Evolutionary conservation across 768 basidiomycete species (phyloP), one percentile per base, ranked within the genome.

Genomic region (Tricholomella constricta): DNA sequence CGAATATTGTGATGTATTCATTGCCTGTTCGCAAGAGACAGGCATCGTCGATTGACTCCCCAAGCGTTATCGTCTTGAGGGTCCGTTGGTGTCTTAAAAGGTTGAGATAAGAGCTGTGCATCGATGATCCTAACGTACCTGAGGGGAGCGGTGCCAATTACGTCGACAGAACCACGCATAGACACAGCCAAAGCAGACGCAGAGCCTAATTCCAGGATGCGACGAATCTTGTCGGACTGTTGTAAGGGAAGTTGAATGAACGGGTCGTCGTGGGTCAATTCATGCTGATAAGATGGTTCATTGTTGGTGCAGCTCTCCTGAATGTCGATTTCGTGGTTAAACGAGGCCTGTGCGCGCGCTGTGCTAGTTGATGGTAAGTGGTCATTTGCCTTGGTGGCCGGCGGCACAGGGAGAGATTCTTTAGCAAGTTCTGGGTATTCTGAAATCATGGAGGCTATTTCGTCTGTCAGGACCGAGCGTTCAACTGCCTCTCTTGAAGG

Each of bases 41-140:
- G 5, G 74, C 73, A 52, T 78, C 80, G 26, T 79, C 74, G 20
- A 81, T 62, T 19, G 58, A 57, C 27, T 72, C 76, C 54, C 65
- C 63, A 0, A 54, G 52, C 11, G 60, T 63, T 25, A 32, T 53
- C 45, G 48, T 27, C 26, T 51, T 58, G 11, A 58, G 45, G 3
- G 55, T 51, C 47, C 42, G 49, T 56, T 57, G 57, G 54, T 61
- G 57, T 36, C 62, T 62, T 25, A 1, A 20, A 26, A 52, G 11
- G 25, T 10, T 65, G 44, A 59, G 54, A 47, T 35, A 44, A 36
- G 27, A 25, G 12, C 23, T 19, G 20, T 31, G 17, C 3, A 29
- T 14, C 4, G 12, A 27, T 23, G 51, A 62, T 35, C 47, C 45
- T 20, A 27, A 58, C 57, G 43, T 14, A 65, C 62, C 52, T 61